These are phyloP conservation scores for Sordariomycetes sp. DNA, from an alignment of 2,329 filamentous ascomycete species.

Conservation along the genomic window DNA sequence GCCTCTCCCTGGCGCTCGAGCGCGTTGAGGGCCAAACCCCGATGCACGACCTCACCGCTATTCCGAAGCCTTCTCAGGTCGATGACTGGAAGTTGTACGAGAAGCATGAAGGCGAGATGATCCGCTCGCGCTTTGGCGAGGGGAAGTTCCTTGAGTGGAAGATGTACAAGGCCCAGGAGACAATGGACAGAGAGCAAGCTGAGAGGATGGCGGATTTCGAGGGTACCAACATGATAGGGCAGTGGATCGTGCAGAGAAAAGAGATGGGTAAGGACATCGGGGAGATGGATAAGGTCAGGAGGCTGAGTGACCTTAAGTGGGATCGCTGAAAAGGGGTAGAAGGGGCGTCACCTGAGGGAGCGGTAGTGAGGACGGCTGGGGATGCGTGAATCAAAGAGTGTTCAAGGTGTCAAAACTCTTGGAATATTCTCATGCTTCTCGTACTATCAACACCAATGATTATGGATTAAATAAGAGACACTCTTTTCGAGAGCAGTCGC, in stretches of 20 bases:
- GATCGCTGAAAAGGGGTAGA: too few relatives aligned
- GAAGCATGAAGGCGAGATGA: conserved; percentile 32
- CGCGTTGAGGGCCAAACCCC: conserved; percentile 29
- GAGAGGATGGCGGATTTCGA: conserved; percentile 15
- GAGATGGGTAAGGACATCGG: not conserved
- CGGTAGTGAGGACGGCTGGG: too few relatives aligned
- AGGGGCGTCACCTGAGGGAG: too few relatives aligned
- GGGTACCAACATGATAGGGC: conserved; percentile 4
- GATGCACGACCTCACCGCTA: conserved; percentile 29
- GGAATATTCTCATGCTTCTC: too few relatives aligned
- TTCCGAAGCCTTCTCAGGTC: conserved; percentile 43
- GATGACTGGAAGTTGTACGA: conserved; percentile 47
- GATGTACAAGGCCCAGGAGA: conserved; percentile 19
- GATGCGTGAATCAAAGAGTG: too few relatives aligned
- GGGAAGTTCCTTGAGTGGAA: conserved; percentile 31
- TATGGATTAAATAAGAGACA: too few relatives aligned
- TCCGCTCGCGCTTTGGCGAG: conserved; percentile 27
- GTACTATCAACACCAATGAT: too few relatives aligned
- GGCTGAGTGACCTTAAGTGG: conserved; percentile 1
- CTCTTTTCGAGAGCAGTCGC: too few relatives aligned
- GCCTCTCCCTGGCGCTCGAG: conserved; percentile 36
- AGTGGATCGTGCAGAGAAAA: conserved; percentile 10
- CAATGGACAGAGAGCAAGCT: conserved; percentile 16
- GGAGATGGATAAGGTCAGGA: not conserved
- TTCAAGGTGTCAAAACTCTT: too few relatives aligned